Conservation (phyloP, 2,329 filamentous ascomycete genomes). For the Venturia oleaginea region DNA sequence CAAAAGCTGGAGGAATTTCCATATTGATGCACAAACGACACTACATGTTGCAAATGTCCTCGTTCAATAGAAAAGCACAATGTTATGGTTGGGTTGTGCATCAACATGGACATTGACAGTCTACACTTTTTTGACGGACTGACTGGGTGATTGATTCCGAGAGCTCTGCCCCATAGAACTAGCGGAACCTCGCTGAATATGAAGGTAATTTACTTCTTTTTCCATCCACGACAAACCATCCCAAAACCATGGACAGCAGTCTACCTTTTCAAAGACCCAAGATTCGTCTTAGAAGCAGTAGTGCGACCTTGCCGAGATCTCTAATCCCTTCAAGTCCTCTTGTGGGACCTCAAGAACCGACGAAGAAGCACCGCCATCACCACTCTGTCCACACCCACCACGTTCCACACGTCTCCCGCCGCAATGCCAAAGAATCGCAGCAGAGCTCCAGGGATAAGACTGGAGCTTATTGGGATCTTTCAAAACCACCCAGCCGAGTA, state of each 20-base stretch:
- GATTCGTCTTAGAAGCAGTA: constrained; percentile 5
- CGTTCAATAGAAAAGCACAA: no score
- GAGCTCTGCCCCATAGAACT: no score
- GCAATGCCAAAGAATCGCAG: not conserved
- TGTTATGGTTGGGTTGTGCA: no score
- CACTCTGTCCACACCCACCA: constrained; percentile 5
- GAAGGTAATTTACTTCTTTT: no score
- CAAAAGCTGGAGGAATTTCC: no score
- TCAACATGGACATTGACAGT: no score
- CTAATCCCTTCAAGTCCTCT: not conserved
- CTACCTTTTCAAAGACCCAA: not conserved
- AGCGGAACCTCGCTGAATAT: no score
- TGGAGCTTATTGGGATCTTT: not conserved
- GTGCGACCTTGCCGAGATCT: not conserved
- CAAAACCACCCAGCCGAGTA: not conserved
- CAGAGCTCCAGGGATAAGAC: not conserved
- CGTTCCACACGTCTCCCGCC: not conserved
- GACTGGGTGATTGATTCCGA: no score
- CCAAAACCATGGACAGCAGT: not conserved
- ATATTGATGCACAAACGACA: no score
- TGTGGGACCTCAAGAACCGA: not conserved
- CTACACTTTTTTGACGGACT: no score
- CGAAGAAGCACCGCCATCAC: constrained; percentile 7
- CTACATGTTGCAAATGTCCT: no score
- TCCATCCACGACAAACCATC: not conserved